Conservation (phyloP, 139 green algal genomes). For the Chlamydomonas asymmetrica region DNA sequence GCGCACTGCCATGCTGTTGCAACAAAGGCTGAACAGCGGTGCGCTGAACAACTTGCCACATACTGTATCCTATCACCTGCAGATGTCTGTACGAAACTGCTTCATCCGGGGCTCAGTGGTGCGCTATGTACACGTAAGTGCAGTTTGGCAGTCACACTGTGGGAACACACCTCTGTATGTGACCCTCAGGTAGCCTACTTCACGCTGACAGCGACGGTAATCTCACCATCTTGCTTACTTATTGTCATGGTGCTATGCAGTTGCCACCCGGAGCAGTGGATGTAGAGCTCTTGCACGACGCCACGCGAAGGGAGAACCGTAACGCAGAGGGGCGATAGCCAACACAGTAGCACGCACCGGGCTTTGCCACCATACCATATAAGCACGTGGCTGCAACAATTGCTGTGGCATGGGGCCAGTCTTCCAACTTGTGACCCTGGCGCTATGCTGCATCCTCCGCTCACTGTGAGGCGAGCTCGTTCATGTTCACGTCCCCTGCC, state of each 20-base stretch:
- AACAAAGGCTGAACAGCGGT: slow-evolving; percentile 2
- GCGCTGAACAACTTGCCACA: background rate
- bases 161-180: background rate
- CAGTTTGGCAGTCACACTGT: background rate
- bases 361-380: too few relatives aligned
- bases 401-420: too few relatives aligned
- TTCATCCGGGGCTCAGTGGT: slow-evolving; percentile 98
- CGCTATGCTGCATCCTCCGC: background rate
- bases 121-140: slow-evolving; percentile 84
- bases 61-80: slow-evolving; percentile 15
- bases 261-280: slow-evolving; percentile 91
- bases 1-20: background rate
- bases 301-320: slow-evolving; percentile 92
- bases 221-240: too few relatives aligned
- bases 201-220: too few relatives aligned
- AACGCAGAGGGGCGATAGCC: too few relatives aligned
- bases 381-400: too few relatives aligned
- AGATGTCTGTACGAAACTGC: slow-evolving; percentile 95
- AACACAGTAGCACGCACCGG: too few relatives aligned
- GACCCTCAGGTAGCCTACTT: background rate
- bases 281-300: slow-evolving; percentile 96
- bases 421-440: background rate
- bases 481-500: background rate
- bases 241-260: too few relatives aligned
- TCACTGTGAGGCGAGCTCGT: background rate